Evolutionary conservation across 2,329 filamentous ascomycete species (phyloP), one percentile per base, ranked within the genome.

Genomic region (Coniochaeta sp.): DNA sequence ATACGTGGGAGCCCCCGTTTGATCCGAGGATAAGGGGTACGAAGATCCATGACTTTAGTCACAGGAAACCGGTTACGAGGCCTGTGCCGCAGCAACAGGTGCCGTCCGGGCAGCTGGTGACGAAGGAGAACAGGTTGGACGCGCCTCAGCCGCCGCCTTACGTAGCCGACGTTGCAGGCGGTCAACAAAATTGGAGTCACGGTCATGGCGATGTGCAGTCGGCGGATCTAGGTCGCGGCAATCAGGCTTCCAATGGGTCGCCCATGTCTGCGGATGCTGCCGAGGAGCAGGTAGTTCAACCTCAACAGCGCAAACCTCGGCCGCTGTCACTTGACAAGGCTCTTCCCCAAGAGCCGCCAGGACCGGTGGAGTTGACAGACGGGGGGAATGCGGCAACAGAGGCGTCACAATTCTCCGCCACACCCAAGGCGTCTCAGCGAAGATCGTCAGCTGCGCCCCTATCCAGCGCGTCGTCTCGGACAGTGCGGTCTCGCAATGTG

Each of bases 1-100:
- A 48, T 31, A 13, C 58, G 64, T 0, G 71, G 74, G 75, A 77
- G 57, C 72, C 74, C 5, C 65, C 67, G 18, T 83, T 85, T 58
- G 82, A 86, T 58, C 82, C 82, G 16, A 74, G 81, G 9, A 87
- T 87, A 56, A 76, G 75, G 60, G 84, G 80, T 48, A 87, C 79
- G 7, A 72, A 75, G 46, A 76, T 85, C 48, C 84, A 87, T 61
- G 83, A 83, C 63, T 86, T 85, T 59, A 85, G 81, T 60, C 81
- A 79, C 0, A 82, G 82, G 1, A 71, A 81, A 48, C 73, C 72
- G n/a, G n/a, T n/a, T 22, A 74, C 70, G 54, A 74, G 65, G 45
- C 38, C 38, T 5, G 9, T 64, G 69, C 26, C 56, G 71, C 3
- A 65, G 68, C 22, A 67, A 57, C 47, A 63, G 61, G 52, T 57